Evolutionary conservation across 164 flowering plant genomes (phyloP).

Genomic region (Chloranthus sessilifolius): DNA sequence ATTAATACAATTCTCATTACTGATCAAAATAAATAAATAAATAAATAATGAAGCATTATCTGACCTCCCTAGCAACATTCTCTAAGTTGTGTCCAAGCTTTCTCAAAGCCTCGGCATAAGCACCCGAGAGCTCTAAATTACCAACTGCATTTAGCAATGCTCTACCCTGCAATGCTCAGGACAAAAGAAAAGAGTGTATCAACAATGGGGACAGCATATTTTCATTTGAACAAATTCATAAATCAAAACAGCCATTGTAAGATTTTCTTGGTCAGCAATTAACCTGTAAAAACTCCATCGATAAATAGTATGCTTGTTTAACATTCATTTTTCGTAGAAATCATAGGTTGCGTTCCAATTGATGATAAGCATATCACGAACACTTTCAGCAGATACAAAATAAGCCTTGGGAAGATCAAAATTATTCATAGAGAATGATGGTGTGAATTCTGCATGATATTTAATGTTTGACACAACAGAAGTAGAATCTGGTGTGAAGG

Average conservation of each 20-base stretch:
- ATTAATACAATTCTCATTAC: too few species aligned
- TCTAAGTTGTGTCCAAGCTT: slow-evolving; percentile 74
- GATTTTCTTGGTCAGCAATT: neutral
- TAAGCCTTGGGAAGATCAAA: slow-evolving; percentile 70
- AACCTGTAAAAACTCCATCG: slow-evolving; percentile 98
- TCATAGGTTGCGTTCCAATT: slow-evolving; percentile 93
- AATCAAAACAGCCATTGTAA: too few species aligned
- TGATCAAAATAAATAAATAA: neutral
- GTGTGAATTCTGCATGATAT: slow-evolving; percentile 88
- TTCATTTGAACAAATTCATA: neutral
- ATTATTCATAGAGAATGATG: slow-evolving; percentile 65
- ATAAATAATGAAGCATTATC: slow-evolving; percentile 1
- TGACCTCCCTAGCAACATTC: slow-evolving; percentile 74
- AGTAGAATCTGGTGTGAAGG: slow-evolving; percentile 39
- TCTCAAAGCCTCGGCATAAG: slow-evolving; percentile 82
- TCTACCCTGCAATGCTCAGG: slow-evolving; percentile 56
- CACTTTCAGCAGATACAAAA: slow-evolving; percentile 87
- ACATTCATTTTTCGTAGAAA: slow-evolving; percentile 59
- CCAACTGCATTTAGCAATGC: slow-evolving; percentile 91
- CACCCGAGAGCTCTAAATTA: slow-evolving; percentile 80
- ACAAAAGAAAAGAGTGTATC: slow-evolving; percentile 1
- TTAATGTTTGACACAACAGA: slow-evolving; percentile 82
- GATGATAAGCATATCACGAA: slow-evolving; percentile 66
- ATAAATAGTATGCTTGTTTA: slow-evolving; percentile 90
- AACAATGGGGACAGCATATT: neutral